These are phyloP conservation scores for Zygosaccharomyces pseudorouxii DNA, from an alignment of 805 yeast species.

Conservation along the genomic window DNA sequence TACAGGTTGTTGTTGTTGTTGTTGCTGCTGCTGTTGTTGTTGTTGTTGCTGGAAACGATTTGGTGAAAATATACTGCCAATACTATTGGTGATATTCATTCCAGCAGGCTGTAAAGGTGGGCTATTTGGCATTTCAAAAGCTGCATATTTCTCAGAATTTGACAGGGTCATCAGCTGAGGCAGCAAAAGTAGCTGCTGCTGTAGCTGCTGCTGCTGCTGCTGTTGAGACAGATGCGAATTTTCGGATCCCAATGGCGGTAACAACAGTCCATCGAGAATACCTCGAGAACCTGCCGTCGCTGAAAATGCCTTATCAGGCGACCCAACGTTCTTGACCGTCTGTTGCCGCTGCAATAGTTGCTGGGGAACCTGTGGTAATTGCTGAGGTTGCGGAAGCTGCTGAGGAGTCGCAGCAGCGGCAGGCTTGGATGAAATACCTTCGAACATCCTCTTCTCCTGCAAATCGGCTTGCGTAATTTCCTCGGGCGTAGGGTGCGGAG, in stretches of 20 bases:
- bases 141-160: conserved; percentile 28
- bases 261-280: conserved; percentile 18
- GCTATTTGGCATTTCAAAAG: conserved; percentile 19
- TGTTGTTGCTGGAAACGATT: conserved; percentile 21
- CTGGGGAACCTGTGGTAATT: background rate
- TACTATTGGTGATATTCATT: conserved; percentile 28
- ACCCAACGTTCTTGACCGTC: conserved; percentile 2
- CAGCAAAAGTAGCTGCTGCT: conserved; percentile 25
- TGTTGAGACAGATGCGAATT: conserved; percentile 12
- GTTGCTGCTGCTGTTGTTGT: conserved; percentile 20
- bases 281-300: conserved; percentile 5
- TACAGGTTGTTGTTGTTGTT: conserved; percentile 2
- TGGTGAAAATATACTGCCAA: conserved; percentile 27
- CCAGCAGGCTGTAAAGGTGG: conserved; percentile 22
- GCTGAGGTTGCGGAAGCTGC: background rate
- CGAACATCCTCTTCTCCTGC: conserved; percentile 1
- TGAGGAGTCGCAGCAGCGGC: background rate
- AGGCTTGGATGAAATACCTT: background rate
- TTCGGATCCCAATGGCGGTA: conserved; percentile 27
- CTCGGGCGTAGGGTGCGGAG: conserved; percentile 5
- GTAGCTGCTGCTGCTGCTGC: conserved; percentile 25
- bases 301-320: conserved; percentile 9
- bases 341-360: background rate
- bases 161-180: conserved; percentile 31
- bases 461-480: conserved; percentile 2